Percentiles rank a stretch among this genome's conserved stretches.
Evolutionary conservation across 2,329 filamentous ascomycete genomes (phyloP).

Genomic region (Alternaria arborescens): DNA sequence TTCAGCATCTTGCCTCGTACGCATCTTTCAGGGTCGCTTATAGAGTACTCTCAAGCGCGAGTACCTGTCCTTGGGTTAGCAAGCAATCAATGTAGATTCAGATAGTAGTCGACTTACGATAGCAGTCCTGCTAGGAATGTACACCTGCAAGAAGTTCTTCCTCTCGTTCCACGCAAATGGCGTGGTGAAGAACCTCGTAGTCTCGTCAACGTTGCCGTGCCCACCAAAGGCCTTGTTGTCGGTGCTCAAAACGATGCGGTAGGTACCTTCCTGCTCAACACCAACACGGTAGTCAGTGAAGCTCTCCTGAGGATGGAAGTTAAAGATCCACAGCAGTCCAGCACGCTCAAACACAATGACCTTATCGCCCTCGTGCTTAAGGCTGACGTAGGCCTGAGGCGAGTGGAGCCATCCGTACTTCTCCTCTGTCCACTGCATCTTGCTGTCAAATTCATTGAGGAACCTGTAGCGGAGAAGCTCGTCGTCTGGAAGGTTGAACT

Average conservation of each 20-base stretch:
- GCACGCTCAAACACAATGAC: conserved; percentile 94
- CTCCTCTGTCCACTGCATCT: conserved; percentile 87
- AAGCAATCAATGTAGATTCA: background rate
- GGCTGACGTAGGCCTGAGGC: conserved; percentile 86
- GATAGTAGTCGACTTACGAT: conserved; percentile 63
- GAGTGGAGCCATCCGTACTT: conserved; percentile 92
- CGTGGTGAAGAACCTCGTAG: conserved; percentile 91
- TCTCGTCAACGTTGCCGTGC: conserved; percentile 76
- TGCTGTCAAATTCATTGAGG: conserved; percentile 90
- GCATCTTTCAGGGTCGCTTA: conserved; percentile 11
- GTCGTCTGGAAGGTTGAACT: conserved; percentile 93
- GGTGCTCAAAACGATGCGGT: conserved; percentile 83
- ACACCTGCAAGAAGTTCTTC: conserved; percentile 91
- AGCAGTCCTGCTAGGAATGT: conserved; percentile 84
- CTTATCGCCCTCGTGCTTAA: conserved; percentile 95
- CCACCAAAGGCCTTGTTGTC: conserved; percentile 83
- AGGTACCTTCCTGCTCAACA: conserved; percentile 83
- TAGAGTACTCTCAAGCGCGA: conserved; percentile 42
- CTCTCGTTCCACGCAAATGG: conserved; percentile 88
- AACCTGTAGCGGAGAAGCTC: conserved; percentile 84
- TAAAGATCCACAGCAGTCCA: conserved; percentile 92
- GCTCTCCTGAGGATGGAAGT: conserved; percentile 86
- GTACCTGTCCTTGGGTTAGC: conserved; percentile 13
- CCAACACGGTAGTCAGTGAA: conserved; percentile 94
- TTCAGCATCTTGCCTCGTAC: background rate